phyloP scores from a whole-genome alignment of 257 asterid genomes.

The Nyctanthes arbortristis region DNA sequence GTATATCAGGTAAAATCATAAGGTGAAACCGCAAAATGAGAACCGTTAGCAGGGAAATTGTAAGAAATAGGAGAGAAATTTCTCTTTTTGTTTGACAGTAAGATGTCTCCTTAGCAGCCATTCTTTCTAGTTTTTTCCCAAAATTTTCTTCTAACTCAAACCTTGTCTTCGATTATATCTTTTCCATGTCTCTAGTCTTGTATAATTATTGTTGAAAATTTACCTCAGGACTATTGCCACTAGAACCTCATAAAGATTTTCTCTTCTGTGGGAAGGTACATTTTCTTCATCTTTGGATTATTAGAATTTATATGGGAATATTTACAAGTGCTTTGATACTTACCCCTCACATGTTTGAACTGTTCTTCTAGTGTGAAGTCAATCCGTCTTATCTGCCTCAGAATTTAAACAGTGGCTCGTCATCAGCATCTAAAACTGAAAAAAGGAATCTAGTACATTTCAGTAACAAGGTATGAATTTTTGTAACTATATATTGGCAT shows the following conservation, averaged over 20 bases:
- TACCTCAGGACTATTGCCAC: conserved; percentile 91
- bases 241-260: conserved; percentile 88
- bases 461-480: conserved; percentile 64
- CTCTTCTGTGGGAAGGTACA: conserved; percentile 83
- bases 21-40: too few relatives aligned
- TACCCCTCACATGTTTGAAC: conserved; percentile 15
- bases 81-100: neutral
- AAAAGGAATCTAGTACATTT: conserved; percentile 61
- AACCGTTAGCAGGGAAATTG: too few relatives aligned
- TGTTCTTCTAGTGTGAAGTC: conserved; percentile 72
- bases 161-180: conserved; percentile 10
- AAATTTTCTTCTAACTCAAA: conserved; percentile 14
- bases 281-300: conserved; percentile 19
- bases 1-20: too few relatives aligned
- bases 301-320: neutral
- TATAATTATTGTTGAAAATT: conserved; percentile 78
- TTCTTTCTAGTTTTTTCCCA: too few relatives aligned
- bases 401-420: conserved; percentile 47
- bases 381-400: conserved; percentile 86
- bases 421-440: conserved; percentile 56
- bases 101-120: neutral
- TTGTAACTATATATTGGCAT: conserved; percentile 9
- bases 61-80: too few relatives aligned
- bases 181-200: conserved; percentile 55
- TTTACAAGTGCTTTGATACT: neutral